Percentiles rank a stretch among this genome's conserved stretches.
Evolutionary conservation across 2,329 filamentous ascomycete species (phyloP).

Genomic region (Cladosporium oxysporum): DNA sequence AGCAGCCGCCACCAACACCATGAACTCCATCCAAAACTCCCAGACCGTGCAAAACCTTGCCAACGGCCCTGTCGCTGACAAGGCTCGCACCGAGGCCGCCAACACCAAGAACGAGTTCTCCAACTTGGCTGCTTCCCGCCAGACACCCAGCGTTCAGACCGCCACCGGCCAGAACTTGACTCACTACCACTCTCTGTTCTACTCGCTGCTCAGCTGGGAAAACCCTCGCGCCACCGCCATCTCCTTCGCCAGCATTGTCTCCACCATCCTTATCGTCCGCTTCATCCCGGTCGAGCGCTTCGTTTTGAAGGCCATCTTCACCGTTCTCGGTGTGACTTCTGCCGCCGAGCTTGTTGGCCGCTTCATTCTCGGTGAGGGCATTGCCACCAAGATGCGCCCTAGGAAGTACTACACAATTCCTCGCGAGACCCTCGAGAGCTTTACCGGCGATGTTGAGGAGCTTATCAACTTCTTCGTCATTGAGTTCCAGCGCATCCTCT

Average conservation of each 20-base stretch:
- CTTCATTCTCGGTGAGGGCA: constrained; percentile 57
- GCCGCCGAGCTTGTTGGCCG: constrained; percentile 59
- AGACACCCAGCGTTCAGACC: constrained; percentile 55
- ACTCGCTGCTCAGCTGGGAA: constrained; percentile 67
- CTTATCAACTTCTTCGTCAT: constrained; percentile 69
- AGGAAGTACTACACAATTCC: constrained; percentile 67
- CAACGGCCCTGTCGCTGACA: constrained; percentile 58
- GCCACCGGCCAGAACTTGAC: constrained; percentile 64
- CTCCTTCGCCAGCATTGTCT: constrained; percentile 57
- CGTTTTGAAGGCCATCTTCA: constrained; percentile 61
- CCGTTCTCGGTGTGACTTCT: constrained; percentile 60
- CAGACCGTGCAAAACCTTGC: constrained; percentile 52
- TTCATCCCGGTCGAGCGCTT: constrained; percentile 65
- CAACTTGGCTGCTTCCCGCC: constrained; percentile 57
- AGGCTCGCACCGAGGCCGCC: constrained; percentile 57
- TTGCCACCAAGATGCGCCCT: constrained; percentile 63
- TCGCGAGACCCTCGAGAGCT: constrained; percentile 62
- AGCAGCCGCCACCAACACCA: constrained; percentile 51
- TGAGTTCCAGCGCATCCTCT: constrained; percentile 66
- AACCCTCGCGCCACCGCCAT: constrained; percentile 65
- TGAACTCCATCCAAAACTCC: constrained; percentile 52
- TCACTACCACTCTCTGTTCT: constrained; percentile 68
- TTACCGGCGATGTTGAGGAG: constrained; percentile 64
- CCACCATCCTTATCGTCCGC: constrained; percentile 63
- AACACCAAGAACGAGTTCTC: constrained; percentile 60